Conservation (phyloP, 2,329 filamentous ascomycete genomes). For the Trichoderma lentiforme region DNA sequence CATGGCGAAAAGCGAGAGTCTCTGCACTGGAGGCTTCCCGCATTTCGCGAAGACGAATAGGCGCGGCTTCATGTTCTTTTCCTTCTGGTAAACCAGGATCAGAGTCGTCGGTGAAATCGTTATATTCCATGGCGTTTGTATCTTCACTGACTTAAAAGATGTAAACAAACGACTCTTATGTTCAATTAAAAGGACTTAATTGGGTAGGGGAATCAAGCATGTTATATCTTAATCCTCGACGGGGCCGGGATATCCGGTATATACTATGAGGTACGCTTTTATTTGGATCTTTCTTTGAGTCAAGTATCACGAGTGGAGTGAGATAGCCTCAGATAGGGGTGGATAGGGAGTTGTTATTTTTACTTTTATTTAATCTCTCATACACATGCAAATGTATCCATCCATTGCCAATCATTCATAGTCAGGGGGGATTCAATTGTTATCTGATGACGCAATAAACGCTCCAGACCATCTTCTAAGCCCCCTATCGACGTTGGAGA, state of each 20-base stretch:
- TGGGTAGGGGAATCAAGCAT: background rate
- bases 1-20: background rate
- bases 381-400: background rate
- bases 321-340: background rate
- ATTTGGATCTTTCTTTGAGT: background rate
- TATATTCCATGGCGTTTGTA: background rate
- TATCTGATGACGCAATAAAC: background rate
- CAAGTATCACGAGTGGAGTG: background rate
- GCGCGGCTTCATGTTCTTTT: background rate
- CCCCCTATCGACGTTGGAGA: background rate
- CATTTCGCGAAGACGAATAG: background rate
- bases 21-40: background rate
- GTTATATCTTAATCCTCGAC: background rate
- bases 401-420: background rate
- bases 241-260: background rate
- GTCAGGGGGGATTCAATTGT: background rate
- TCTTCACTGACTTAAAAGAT: background rate
- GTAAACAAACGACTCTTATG: background rate
- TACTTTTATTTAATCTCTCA: background rate
- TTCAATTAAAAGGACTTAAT: background rate
- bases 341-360: background rate
- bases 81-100: background rate
- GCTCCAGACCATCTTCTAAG: background rate
- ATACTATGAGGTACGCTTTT: background rate
- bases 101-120: background rate